These are phyloP conservation scores for Colletotrichum tropicicola DNA, from an alignment of 2,329 filamentous ascomycete species.

Conservation along the genomic window DNA sequence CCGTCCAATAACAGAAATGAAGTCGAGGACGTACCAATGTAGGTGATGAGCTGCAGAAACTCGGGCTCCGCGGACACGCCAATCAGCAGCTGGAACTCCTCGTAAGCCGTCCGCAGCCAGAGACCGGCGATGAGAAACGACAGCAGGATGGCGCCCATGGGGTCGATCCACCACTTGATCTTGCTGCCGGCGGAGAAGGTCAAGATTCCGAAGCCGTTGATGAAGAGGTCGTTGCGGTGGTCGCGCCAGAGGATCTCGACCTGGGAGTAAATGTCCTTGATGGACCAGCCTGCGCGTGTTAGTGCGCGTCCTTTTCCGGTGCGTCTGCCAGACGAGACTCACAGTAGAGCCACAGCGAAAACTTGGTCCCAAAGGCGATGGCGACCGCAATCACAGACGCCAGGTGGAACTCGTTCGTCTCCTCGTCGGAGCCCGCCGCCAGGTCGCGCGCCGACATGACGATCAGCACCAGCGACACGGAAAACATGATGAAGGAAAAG, in stretches of 20 bases:
- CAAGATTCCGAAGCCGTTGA: constrained; percentile 93
- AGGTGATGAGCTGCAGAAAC: constrained; percentile 93
- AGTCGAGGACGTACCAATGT: constrained; percentile 67
- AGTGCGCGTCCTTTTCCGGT: not conserved
- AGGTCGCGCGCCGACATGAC: constrained; percentile 84
- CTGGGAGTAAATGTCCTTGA: constrained; percentile 92
- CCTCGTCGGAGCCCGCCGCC: constrained; percentile 52
- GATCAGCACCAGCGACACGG: constrained; percentile 88
- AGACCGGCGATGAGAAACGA: constrained; percentile 80
- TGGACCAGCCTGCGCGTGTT: constrained; percentile 64
- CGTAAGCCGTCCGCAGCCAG: constrained; percentile 87
- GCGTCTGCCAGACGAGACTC: not conserved
- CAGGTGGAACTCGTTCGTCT: constrained; percentile 76
- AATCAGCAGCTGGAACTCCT: constrained; percentile 90
- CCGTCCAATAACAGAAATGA: not conserved
- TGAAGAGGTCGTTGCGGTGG: constrained; percentile 95
- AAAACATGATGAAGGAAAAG: constrained; percentile 96
- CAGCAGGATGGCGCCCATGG: constrained; percentile 86
- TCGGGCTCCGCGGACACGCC: constrained; percentile 87
- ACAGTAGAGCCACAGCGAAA: constrained; percentile 88
- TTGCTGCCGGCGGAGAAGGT: constrained; percentile 92
- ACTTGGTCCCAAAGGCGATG: constrained; percentile 86
- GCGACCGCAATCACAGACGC: constrained; percentile 86
- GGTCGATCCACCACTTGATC: constrained; percentile 94
- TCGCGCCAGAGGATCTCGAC: constrained; percentile 95